These are phyloP conservation scores for Xylaria multiplex DNA, from an alignment of 2,329 filamentous ascomycete species.

Conservation along the genomic window DNA sequence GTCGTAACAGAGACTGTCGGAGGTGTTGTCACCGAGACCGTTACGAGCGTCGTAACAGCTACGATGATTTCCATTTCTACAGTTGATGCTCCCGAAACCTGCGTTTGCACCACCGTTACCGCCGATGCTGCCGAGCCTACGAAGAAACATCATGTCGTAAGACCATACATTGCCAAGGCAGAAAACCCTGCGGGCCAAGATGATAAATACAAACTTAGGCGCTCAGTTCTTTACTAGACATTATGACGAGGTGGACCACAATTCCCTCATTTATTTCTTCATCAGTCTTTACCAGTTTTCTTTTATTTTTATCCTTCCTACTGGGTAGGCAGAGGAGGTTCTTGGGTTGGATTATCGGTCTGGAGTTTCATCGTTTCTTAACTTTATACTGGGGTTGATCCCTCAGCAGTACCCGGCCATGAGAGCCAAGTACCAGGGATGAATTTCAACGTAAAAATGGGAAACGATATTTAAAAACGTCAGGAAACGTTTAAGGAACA, in stretches of 20 bases:
- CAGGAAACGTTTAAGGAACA: conserved; percentile 8
- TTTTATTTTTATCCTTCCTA: neutral
- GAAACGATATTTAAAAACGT: neutral
- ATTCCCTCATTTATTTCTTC: neutral
- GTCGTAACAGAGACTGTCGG: conserved; percentile 37
- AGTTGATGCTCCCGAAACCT: conserved; percentile 7
- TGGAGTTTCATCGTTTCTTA: neutral
- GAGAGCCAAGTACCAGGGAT: neutral
- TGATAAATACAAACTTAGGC: conserved; percentile 17
- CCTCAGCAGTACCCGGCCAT: neutral
- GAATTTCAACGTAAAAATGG: neutral
- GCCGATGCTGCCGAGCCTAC: neutral
- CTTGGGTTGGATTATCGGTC: neutral
- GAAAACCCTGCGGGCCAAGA: neutral
- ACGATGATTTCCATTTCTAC: conserved; percentile 36
- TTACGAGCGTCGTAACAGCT: conserved; percentile 26
- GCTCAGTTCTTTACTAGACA: conserved; percentile 15
- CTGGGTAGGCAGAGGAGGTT: neutral
- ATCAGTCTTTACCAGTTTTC: neutral
- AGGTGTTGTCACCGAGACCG: conserved; percentile 31
- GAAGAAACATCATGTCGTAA: neutral
- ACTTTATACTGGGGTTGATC: neutral
- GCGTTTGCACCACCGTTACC: conserved; percentile 8
- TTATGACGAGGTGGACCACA: neutral
- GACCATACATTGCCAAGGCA: neutral